Evolutionary conservation across 2,329 filamentous ascomycete species (phyloP).

Genomic region (Scorias spongiosa): DNA sequence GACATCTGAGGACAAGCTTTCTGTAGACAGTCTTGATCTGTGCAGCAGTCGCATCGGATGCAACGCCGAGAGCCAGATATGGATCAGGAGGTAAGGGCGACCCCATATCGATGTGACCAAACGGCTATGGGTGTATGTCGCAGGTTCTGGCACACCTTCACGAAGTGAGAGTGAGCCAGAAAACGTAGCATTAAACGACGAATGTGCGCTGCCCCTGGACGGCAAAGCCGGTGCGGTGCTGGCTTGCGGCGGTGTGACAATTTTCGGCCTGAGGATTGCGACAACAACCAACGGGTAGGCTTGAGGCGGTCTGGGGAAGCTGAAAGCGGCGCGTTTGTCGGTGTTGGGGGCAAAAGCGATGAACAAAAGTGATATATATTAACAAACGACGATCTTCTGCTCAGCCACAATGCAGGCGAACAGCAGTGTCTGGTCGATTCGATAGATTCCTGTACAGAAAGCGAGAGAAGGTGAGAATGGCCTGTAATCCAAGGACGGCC

Average conservation of each 20-base stretch:
- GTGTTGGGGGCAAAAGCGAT: too few species aligned
- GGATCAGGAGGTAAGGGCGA: constrained; percentile 50
- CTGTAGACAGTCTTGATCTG: constrained; percentile 84
- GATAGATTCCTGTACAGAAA: too few species aligned
- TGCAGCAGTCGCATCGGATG: constrained; percentile 55
- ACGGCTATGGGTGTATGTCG: neutral
- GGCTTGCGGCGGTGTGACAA: neutral
- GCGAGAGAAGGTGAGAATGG: too few species aligned
- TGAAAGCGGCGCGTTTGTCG: neutral
- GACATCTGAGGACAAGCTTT: constrained; percentile 75
- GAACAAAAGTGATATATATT: neutral
- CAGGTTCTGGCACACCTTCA: too few species aligned
- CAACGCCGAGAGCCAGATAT: constrained; percentile 64
- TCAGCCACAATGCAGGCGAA: neutral
- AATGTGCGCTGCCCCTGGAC: too few species aligned
- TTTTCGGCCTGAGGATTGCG: neutral
- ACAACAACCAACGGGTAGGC: neutral
- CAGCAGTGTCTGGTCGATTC: too few species aligned
- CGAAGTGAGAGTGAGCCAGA: too few species aligned
- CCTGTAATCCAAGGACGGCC: too few species aligned
- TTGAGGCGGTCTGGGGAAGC: neutral
- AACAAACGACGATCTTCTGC: neutral
- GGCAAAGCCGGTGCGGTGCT: too few species aligned
- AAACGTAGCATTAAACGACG: too few species aligned
- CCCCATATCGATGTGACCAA: constrained; percentile 19